A percentile compares a stretch with the other conserved stretches of the same genome.
Conservation (phyloP, 139 green algal genomes). For the Mesotaenium endlicherianum region DNA sequence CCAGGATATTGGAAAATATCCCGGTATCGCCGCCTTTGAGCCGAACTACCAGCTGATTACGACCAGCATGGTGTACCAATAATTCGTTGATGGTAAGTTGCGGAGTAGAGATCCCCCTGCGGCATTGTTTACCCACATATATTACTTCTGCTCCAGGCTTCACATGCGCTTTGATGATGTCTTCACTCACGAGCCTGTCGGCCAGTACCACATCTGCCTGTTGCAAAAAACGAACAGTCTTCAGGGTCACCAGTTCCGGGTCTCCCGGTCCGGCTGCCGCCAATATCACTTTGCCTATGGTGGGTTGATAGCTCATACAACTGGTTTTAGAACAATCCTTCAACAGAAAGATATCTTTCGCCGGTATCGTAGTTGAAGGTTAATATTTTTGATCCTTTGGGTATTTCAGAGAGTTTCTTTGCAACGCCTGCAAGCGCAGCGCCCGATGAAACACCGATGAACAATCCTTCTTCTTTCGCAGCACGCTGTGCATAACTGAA, state of each 20-base stretch:
- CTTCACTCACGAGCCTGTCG: slow-evolving; percentile 75
- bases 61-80: slow-evolving; percentile 77
- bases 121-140: neutral
- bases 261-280: slow-evolving; percentile 93
- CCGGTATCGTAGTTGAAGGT: too few species aligned
- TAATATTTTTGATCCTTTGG: too few species aligned
- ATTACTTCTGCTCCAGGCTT: neutral
- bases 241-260: slow-evolving; percentile 85
- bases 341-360: too few species aligned
- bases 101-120: neutral
- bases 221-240: slow-evolving; percentile 81
- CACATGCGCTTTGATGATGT: neutral
- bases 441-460: too few species aligned
- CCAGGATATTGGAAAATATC: neutral
- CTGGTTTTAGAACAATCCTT: too few species aligned
- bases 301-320: too few species aligned
- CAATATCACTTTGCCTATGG: too few species aligned
- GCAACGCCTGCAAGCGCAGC: too few species aligned
- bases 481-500: too few species aligned
- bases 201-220: slow-evolving; percentile 92
- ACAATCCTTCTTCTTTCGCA: too few species aligned
- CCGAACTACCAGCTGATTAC: slow-evolving; percentile 68
- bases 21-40: slow-evolving; percentile 61
- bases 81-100: slow-evolving; percentile 83
- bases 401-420: too few species aligned